Evolutionary conservation across 768 basidiomycete species (phyloP), one percentile per base, ranked within the genome.

Genomic region (Psilocybe azurescens): DNA sequence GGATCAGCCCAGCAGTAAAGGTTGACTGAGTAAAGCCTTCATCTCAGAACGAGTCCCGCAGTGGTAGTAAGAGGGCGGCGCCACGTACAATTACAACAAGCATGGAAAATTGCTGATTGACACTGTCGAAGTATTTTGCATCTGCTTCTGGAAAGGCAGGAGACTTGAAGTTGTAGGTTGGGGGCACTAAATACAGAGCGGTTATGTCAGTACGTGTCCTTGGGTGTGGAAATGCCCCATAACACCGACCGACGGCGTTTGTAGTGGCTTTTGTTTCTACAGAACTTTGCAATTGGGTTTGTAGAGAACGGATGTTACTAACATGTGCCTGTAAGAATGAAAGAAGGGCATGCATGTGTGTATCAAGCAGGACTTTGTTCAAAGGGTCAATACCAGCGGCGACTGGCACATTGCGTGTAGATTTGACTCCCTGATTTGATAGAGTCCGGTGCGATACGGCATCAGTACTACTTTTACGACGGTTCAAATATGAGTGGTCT

Each of bases 1-100:
- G 60, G 52, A 75, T 75, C 38, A 76, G 67, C 2, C 66, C 68
- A 9, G 72, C 72, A 8, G 71, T 72, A 52, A 74, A 73, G 1
- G 74, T 75, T 16, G 75, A 73, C 75, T 78, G 39, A 5, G 8
- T 5, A 48, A 14, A 29, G 41, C 13, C 9, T 7, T 48, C n/a
- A 13, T n/a, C 24, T 18, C 39, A 49, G 46, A 57, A 13, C 38
- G 14, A 7, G 9, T 30, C n/a, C n/a, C 16, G 18, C 1, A 30
- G 29, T 3, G 7, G 30, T 13, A 36, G 11, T 36, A n/a, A 2
- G 28, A 47, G 28, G 46, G 24, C 11, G 3, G 44, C 24, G 13
- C 44, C 18, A 57, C 72, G 41, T 51, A 75, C 74, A 44, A 73
- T 71, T 4, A 75, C 57, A n/a, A 73, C 67, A 29, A 68, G 69